A percentile compares a stretch with the other conserved stretches of the same genome.
Conservation (phyloP, 1,139 yeast genomes). For the Meyerozyma guilliermondii region DNA sequence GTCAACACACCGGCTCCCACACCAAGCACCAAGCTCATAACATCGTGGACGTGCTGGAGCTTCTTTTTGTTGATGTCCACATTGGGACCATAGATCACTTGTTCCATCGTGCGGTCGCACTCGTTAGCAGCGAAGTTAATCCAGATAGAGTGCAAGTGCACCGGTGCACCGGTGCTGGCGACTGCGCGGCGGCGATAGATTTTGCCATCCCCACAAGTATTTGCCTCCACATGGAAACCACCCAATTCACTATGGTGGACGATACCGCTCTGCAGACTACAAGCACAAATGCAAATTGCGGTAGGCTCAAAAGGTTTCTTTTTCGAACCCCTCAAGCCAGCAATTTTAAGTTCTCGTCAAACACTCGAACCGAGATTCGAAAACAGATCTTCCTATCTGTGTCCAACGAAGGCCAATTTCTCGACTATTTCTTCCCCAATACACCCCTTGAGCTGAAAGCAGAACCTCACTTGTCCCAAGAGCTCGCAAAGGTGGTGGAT, state of each 20-base stretch:
- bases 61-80: conserved; percentile 11
- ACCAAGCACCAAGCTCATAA: conserved; percentile 63
- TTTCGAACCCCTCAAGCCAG: conserved; percentile 29
- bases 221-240: background rate
- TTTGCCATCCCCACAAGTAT: background rate
- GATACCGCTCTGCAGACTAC: background rate
- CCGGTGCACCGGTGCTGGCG: background rate
- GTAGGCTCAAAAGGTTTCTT: conserved; percentile 22
- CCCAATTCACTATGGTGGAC: background rate
- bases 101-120: background rate
- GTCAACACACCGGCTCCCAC: conserved; percentile 69
- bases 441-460: conserved; percentile 14
- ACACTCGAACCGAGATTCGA: conserved; percentile 38
- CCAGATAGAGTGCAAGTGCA: background rate
- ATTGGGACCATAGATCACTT: conserved; percentile 3
- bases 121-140: background rate
- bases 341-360: conserved; percentile 30
- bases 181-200: background rate
- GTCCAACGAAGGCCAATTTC: conserved; percentile 44
- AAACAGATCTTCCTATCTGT: conserved; percentile 48
- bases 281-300: background rate
- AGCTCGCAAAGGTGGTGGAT: conserved; percentile 19
- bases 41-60: conserved; percentile 54
- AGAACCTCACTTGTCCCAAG: conserved; percentile 4
- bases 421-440: conserved; percentile 47